phyloP scores from a whole-genome alignment of 257 asterid genomes.

The Linderniella brevidens region DNA sequence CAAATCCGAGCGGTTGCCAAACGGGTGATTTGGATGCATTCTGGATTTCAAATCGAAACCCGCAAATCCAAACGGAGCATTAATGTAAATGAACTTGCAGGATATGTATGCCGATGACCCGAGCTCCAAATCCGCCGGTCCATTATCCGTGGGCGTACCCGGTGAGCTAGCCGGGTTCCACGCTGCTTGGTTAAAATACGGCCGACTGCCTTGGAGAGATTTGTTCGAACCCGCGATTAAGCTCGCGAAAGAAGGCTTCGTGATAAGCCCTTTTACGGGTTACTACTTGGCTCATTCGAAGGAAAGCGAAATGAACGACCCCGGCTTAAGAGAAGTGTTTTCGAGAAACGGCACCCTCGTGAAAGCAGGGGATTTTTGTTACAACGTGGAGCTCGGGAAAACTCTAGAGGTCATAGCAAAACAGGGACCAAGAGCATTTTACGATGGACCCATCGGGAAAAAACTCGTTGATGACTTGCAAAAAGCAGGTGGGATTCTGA shows the following conservation, averaged over 20 bases:
- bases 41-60: too few relatives aligned
- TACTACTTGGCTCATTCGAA: slow-evolving; percentile 14
- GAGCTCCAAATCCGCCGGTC: slow-evolving; percentile 34
- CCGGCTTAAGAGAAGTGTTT: slow-evolving; percentile 42
- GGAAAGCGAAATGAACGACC: slow-evolving; percentile 28
- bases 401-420: slow-evolving; percentile 54
- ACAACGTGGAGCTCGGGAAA: slow-evolving; percentile 59
- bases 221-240: slow-evolving; percentile 53
- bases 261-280: slow-evolving; percentile 44
- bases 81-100: slow-evolving; percentile 23
- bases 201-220: slow-evolving; percentile 63
- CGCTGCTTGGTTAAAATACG: slow-evolving; percentile 53
- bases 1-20: too few relatives aligned
- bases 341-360: slow-evolving; percentile 60
- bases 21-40: too few relatives aligned
- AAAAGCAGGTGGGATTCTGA: slow-evolving; percentile 66
- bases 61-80: too few relatives aligned
- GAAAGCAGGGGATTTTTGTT: slow-evolving; percentile 57
- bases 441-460: slow-evolving; percentile 57
- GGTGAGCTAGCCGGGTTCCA: slow-evolving; percentile 93
- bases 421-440: slow-evolving; percentile 59
- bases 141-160: slow-evolving; percentile 71
- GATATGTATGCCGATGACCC: slow-evolving; percentile 52
- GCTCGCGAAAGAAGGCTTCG: slow-evolving; percentile 72
- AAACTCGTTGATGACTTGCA: slow-evolving; percentile 42